Conservation (phyloP, 176 grass and related monocot genomes). For the Oropetium thomaeum region DNA sequence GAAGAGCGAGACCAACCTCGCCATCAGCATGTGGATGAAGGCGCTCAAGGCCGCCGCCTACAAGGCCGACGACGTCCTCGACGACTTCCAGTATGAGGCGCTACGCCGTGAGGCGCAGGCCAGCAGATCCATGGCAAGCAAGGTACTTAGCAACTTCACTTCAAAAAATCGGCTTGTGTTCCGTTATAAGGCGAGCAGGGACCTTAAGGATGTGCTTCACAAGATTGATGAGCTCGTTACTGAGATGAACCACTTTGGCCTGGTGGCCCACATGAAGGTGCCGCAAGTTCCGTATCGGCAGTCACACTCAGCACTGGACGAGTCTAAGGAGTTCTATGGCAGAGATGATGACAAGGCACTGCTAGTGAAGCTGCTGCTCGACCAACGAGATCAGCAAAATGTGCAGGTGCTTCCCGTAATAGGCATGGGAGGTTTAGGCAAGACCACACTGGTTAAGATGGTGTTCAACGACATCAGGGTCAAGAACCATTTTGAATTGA, state of each 20-base stretch:
- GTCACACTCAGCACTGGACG: neutral
- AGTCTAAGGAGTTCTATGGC: neutral
- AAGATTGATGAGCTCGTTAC: neutral
- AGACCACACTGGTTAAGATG: slow-evolving; percentile 32
- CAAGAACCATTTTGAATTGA: slow-evolving; percentile 6
- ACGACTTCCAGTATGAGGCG: slow-evolving; percentile 32
- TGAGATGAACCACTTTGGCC: neutral
- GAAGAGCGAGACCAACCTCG: neutral
- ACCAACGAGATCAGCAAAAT: neutral
- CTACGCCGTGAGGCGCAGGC: neutral
- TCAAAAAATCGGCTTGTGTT: neutral
- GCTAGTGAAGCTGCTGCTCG: slow-evolving; percentile 26
- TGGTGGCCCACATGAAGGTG: neutral
- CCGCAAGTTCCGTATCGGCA: neutral
- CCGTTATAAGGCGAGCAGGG: neutral
- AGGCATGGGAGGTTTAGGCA: slow-evolving; percentile 41
- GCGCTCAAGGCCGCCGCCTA: slow-evolving; percentile 22
- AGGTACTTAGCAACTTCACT: neutral
- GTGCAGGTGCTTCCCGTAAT: slow-evolving; percentile 32
- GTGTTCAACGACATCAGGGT: slow-evolving; percentile 3
- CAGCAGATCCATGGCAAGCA: neutral
- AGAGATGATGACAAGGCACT: slow-evolving; percentile 22
- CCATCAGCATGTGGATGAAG: neutral
- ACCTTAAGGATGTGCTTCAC: neutral
- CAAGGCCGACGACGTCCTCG: slow-evolving; percentile 46